These are phyloP conservation scores for Mycena venus DNA, from an alignment of 768 basidiomycete genomes.

Conservation along the genomic window DNA sequence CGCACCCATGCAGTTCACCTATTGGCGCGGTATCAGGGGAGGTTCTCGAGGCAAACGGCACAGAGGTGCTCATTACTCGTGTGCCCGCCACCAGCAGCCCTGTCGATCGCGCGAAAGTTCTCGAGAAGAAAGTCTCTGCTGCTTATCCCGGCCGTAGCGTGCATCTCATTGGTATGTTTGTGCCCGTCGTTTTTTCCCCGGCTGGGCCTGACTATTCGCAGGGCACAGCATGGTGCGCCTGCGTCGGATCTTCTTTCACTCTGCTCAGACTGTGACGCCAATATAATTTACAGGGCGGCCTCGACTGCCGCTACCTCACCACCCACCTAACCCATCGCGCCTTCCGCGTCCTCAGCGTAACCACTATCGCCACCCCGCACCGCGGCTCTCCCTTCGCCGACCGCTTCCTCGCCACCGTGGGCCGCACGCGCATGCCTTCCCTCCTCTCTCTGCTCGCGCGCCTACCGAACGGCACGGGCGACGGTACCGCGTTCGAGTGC, in stretches of 20 bases:
- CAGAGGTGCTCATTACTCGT: conserved; percentile 91
- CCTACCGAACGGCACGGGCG: conserved; percentile 92
- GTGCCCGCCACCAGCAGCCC: conserved; percentile 95
- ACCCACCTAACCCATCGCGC: conserved; percentile 79
- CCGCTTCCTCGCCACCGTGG: conserved; percentile 85
- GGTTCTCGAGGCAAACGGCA: conserved; percentile 89
- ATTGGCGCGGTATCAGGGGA: conserved; percentile 98
- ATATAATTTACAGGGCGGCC: conserved; percentile 80
- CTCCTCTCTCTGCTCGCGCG: conserved; percentile 85
- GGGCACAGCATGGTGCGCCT: conserved; percentile 81
- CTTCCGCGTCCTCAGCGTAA: conserved; percentile 88
- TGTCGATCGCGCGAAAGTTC: conserved; percentile 88
- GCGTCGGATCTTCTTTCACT: too few relatives aligned
- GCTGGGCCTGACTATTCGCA: conserved; percentile 33
- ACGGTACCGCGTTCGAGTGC: conserved; percentile 93
- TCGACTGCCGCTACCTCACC: conserved; percentile 93
- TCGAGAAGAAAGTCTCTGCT: conserved; percentile 85
- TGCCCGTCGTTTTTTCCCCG: neutral
- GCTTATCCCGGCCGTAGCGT: conserved; percentile 87
- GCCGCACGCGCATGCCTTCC: conserved; percentile 75
- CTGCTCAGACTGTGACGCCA: conserved; percentile 22
- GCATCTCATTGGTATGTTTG: conserved; percentile 84
- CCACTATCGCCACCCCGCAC: conserved; percentile 96
- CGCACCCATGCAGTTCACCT: conserved; percentile 87
- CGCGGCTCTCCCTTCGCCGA: conserved; percentile 95